Percentiles rank a stretch among this genome's conserved stretches.
Conservation (phyloP, 139 green algal species). For the Edaphochlamys debaryana region DNA sequence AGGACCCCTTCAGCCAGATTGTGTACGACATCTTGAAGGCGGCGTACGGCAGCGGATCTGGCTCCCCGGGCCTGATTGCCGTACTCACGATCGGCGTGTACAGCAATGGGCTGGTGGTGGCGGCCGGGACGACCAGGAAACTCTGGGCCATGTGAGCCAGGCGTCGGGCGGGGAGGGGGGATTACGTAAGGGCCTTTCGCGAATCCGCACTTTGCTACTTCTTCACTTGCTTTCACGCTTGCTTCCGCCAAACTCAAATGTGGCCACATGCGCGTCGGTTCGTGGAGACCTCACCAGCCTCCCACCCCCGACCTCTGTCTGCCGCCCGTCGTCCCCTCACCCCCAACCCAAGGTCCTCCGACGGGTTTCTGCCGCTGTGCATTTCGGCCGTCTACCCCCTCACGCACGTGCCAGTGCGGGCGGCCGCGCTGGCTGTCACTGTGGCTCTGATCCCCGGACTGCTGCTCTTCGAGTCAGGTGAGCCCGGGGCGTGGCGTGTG, state of each 20-base stretch:
- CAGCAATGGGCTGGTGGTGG: not conserved
- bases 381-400: not conserved
- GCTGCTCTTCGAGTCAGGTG: not conserved
- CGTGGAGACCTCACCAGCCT: too few relatives aligned
- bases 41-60: slow-evolving; percentile 7
- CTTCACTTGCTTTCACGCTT: too few relatives aligned
- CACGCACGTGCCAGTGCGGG: not conserved
- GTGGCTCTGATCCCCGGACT: not conserved
- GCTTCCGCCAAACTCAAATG: too few relatives aligned
- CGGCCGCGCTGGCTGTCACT: not conserved
- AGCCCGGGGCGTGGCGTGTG: not conserved
- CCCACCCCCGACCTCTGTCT: too few relatives aligned
- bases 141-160: not conserved
- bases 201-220: too few relatives aligned
- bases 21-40: not conserved
- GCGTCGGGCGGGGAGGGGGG: too few relatives aligned
- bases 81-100: not conserved
- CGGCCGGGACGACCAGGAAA: not conserved
- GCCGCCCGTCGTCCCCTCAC: too few relatives aligned
- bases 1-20: not conserved
- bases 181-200: too few relatives aligned
- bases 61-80: not conserved
- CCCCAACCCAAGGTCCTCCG: not conserved
- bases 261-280: too few relatives aligned
- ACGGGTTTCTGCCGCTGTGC: slow-evolving; percentile 5